Conservation (phyloP, 106 monocot genomes). For the Dendrobium nobile region DNA sequence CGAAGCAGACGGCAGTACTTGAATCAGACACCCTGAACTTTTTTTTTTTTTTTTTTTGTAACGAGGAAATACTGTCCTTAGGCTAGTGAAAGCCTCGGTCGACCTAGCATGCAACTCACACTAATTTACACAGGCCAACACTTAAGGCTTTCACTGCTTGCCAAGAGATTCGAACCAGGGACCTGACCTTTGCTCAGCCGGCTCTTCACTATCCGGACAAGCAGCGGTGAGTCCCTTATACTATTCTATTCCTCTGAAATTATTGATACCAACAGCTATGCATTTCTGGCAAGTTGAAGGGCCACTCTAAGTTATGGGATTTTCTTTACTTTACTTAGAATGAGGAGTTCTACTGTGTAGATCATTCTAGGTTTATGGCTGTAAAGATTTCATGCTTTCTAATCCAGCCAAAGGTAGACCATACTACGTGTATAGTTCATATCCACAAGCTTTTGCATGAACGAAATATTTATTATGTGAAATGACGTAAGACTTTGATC, state of each 20-base stretch:
- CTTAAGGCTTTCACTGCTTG: too few species aligned
- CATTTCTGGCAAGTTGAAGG: neutral
- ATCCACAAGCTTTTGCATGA: neutral
- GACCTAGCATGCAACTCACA: too few species aligned
- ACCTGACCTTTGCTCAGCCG: too few species aligned
- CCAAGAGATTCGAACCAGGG: too few species aligned
- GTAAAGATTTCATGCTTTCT: neutral
- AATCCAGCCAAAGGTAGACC: neutral
- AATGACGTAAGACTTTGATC: too few species aligned
- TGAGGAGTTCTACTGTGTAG: neutral
- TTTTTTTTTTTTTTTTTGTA: too few species aligned
- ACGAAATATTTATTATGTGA: too few species aligned
- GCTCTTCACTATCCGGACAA: too few species aligned
- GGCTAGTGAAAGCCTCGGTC: too few species aligned
- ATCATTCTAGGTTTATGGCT: neutral
- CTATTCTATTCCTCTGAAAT: neutral
- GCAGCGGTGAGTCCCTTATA: neutral
- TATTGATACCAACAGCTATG: neutral
- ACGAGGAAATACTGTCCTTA: too few species aligned
- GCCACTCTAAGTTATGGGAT: neutral
- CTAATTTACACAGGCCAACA: too few species aligned
- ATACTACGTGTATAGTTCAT: neutral
- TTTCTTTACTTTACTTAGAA: neutral
- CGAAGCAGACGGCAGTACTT: neutral
- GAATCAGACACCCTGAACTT: neutral